Conservation (phyloP, 805 yeast genomes). For the Wickerhamomyces queroliae region DNA sequence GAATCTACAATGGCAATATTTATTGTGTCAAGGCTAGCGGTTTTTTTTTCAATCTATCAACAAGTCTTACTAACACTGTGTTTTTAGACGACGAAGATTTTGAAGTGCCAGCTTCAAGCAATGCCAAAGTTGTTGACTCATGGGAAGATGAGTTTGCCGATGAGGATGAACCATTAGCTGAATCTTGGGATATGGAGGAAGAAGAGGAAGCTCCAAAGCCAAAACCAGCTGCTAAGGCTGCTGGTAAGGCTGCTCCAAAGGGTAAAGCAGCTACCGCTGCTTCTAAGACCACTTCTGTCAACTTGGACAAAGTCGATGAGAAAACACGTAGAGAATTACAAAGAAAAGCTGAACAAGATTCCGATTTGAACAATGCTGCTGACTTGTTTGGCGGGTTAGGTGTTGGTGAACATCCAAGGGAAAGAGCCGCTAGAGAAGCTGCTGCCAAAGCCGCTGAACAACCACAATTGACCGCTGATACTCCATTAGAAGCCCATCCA, state of each 20-base stretch:
- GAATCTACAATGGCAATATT: no score
- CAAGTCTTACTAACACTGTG: not conserved
- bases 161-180: slow-evolving; percentile 74
- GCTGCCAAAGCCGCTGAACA: slow-evolving; percentile 26
- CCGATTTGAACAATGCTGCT: slow-evolving; percentile 91
- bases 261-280: slow-evolving; percentile 26
- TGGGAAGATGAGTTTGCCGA: slow-evolving; percentile 76
- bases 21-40: no score
- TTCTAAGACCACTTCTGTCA: slow-evolving; percentile 36
- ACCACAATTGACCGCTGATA: slow-evolving; percentile 40
- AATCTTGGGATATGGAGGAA: slow-evolving; percentile 89
- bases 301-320: slow-evolving; percentile 66
- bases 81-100: slow-evolving; percentile 83
- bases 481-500: slow-evolving; percentile 73
- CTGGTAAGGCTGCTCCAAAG: slow-evolving; percentile 21
- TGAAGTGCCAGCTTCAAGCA: slow-evolving; percentile 53
- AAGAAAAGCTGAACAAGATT: slow-evolving; percentile 72
- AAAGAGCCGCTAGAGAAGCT: slow-evolving; percentile 29
- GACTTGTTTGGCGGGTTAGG: slow-evolving; percentile 76
- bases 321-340: slow-evolving; percentile 68
- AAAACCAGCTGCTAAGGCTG: slow-evolving; percentile 18
- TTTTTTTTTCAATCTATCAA: no score
- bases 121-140: slow-evolving; percentile 51
- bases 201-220: slow-evolving; percentile 37
- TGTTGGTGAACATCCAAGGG: slow-evolving; percentile 44